Conservation (phyloP, 2,329 filamentous ascomycete species). For the Talaromyces sp. region DNA sequence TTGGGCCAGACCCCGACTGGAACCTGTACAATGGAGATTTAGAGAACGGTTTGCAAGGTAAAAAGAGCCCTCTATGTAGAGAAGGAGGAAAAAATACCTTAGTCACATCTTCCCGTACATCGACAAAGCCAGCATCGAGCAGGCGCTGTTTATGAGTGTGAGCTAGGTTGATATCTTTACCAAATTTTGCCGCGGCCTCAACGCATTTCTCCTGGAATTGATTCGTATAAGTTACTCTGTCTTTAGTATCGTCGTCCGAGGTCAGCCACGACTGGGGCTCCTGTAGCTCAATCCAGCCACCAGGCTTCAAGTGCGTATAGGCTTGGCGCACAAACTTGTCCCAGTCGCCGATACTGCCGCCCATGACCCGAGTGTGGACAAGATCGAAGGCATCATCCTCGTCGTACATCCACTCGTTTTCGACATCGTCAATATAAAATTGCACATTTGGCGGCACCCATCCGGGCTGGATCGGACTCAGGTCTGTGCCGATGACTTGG, state of each 20-base stretch:
- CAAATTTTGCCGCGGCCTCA: conserved; percentile 25
- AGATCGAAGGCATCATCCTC: conserved; percentile 12
- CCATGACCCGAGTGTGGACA: conserved; percentile 8
- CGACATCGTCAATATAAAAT: conserved; percentile 10
- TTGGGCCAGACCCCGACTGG: conserved; percentile 46
- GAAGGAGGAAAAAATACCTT: conserved; percentile 6
- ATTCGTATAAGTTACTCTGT: conserved; percentile 12
- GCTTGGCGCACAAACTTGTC: conserved; percentile 1
- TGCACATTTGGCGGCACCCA: conserved; percentile 14
- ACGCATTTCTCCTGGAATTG: conserved; percentile 20
- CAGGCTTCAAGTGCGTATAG: conserved; percentile 32
- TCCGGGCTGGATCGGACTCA: conserved; percentile 6
- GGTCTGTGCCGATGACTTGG: conserved; percentile 13
- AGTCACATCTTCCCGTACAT: conserved; percentile 37
- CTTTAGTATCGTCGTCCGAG: conserved; percentile 40
- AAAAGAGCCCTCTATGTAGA: not conserved
- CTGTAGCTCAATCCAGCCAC: conserved; percentile 41
- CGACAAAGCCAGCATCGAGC: conserved; percentile 45
- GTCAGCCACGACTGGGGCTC: conserved; percentile 37
- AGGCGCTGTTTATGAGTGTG: conserved; percentile 33
- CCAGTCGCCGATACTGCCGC: conserved; percentile 6
- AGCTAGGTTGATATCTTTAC: conserved; percentile 26
- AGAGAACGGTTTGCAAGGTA: not conserved
- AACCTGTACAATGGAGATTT: conserved; percentile 29
- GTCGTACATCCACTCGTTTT: conserved; percentile 7